phyloP scores from a whole-genome alignment of 257 asterid genomes.

The Buddleja alternifolia region DNA sequence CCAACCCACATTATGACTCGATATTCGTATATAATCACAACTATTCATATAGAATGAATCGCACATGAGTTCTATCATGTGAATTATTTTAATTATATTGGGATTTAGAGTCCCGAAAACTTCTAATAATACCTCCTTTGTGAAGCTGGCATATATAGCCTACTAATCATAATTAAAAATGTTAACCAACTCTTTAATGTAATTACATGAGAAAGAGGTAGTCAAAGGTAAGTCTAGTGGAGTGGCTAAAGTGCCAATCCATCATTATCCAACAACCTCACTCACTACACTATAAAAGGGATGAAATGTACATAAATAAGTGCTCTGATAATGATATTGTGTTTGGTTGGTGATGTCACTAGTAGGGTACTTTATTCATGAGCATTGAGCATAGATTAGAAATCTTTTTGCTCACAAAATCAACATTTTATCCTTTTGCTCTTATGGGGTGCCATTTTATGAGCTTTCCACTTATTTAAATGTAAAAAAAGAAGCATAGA shows the following conservation, averaged over 20 bases:
- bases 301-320: constrained; percentile 6
- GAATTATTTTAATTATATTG: too few species aligned
- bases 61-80: too few species aligned
- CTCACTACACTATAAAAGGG: constrained; percentile 22
- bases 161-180: constrained; percentile 17
- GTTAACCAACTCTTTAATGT: constrained; percentile 20
- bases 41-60: too few species aligned
- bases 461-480: constrained; percentile 26
- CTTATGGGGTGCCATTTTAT: constrained; percentile 20
- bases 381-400: constrained; percentile 19
- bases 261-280: constrained; percentile 44
- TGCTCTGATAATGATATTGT: background rate
- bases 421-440: background rate
- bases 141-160: too few species aligned
- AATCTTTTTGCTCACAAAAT: constrained; percentile 20
- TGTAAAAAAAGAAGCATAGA: constrained; percentile 11
- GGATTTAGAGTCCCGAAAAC: too few species aligned
- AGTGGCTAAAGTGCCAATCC: constrained; percentile 38
- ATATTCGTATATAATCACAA: too few species aligned
- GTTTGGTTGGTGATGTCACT: constrained; percentile 32
- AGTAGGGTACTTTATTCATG: constrained; percentile 6
- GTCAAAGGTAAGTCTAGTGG: constrained; percentile 37
- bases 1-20: too few species aligned
- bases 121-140: too few species aligned
- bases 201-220: background rate